Evolutionary conservation across 768 basidiomycete species (phyloP).

Genomic region (Suillus cothurnatus): DNA sequence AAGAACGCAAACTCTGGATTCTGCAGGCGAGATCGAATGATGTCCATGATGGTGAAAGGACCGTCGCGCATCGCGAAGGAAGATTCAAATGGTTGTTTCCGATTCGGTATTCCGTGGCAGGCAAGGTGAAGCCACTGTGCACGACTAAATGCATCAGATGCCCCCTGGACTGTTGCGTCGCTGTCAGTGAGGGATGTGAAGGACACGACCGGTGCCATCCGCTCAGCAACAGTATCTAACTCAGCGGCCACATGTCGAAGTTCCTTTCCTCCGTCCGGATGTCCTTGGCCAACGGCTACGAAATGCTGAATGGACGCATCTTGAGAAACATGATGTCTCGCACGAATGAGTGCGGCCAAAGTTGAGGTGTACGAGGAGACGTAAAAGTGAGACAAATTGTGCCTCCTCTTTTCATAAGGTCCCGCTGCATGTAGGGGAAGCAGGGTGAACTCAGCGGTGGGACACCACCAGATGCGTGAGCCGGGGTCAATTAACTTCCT

Average conservation of each 20-base stretch:
- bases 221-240: background rate
- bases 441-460: conserved; percentile 11
- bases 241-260: background rate
- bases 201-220: background rate
- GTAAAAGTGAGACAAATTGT: background rate
- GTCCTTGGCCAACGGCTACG: conserved; percentile 5
- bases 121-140: conserved; percentile 23
- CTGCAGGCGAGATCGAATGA: background rate
- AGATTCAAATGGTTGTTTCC: conserved; percentile 15
- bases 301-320: background rate
- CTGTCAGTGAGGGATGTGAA: conserved; percentile 2
- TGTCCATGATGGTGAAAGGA: conserved; percentile 2
- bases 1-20: conserved; percentile 14
- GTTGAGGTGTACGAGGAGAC: background rate
- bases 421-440: conserved; percentile 7
- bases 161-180: background rate
- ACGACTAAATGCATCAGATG: background rate
- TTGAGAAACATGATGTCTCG: background rate
- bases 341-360: background rate
- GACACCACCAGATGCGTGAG: conserved; percentile 17
- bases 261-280: background rate
- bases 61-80: conserved; percentile 7
- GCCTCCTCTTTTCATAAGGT: background rate
- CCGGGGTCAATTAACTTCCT: background rate
- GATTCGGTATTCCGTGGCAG: conserved; percentile 18